Evolutionary conservation across 2,329 filamentous ascomycete species (phyloP).

Genomic region (Teratosphaeriaceae sp.): DNA sequence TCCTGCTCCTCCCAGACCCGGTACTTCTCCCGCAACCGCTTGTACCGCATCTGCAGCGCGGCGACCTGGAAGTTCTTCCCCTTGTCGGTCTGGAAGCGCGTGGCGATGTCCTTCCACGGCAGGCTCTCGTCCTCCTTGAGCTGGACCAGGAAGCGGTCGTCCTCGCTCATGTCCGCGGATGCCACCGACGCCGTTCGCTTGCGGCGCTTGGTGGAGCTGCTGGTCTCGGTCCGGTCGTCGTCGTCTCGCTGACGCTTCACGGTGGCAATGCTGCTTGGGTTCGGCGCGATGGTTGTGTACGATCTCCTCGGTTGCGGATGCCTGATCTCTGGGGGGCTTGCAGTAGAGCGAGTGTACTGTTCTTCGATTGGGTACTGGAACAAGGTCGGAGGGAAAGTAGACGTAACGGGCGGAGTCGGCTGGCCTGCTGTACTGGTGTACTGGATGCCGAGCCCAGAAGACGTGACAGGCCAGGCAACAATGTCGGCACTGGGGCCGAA

Average conservation of each 20-base stretch:
- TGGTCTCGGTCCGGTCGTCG: conserved; percentile 30
- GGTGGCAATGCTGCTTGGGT: conserved; percentile 29
- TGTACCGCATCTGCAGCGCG: conserved; percentile 49
- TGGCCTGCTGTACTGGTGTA: conserved; percentile 26
- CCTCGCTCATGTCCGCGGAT: conserved; percentile 42
- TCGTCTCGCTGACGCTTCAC: conserved; percentile 33
- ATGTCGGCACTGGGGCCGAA: conserved; percentile 34
- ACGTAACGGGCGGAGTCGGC: conserved; percentile 24
- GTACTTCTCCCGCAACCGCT: conserved; percentile 45
- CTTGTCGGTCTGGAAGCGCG: conserved; percentile 42
- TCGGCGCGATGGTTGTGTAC: conserved; percentile 40
- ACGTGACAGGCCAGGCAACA: conserved; percentile 32
- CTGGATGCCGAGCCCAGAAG: conserved; percentile 34
- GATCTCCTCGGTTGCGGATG: conserved; percentile 35
- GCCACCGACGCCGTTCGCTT: conserved; percentile 32
- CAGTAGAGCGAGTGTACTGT: conserved; percentile 18
- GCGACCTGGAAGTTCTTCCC: conserved; percentile 46
- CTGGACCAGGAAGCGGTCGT: conserved; percentile 44
- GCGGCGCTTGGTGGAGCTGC: conserved; percentile 32
- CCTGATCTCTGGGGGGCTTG: conserved; percentile 22
- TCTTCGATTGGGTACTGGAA: conserved; percentile 23
- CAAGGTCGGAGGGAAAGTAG: conserved; percentile 29
- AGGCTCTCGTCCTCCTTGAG: conserved; percentile 48
- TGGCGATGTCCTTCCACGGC: conserved; percentile 50
- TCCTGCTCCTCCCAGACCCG: conserved; percentile 48